Evolutionary conservation across 208 protist genomes (phyloP).

Genomic region (Zelonia costaricensis): DNA sequence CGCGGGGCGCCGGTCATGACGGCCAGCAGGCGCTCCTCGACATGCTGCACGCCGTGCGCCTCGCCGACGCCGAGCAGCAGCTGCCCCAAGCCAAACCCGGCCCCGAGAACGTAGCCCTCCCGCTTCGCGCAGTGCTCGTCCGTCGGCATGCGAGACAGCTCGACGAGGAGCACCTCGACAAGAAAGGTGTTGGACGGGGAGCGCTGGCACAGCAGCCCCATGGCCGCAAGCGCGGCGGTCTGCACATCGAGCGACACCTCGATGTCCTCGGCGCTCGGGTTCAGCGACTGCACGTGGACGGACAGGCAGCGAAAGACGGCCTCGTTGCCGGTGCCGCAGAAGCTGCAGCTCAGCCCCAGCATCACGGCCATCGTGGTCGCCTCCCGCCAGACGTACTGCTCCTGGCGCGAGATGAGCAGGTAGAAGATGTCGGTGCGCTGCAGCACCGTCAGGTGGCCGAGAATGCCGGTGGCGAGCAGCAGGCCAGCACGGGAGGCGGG

Average conservation of each 20-base stretch:
- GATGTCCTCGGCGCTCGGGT: slow-evolving; percentile 78
- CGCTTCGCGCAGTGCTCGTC: slow-evolving; percentile 86
- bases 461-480: slow-evolving; percentile 73
- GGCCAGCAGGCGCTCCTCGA: slow-evolving; percentile 68
- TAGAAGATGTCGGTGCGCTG: slow-evolving; percentile 89
- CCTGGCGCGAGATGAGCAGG: slow-evolving; percentile 67
- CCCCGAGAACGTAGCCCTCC: slow-evolving; percentile 76
- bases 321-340: slow-evolving; percentile 76
- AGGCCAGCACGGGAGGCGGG: slow-evolving; percentile 66
- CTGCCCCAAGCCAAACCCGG: slow-evolving; percentile 77
- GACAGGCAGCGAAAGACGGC: slow-evolving; percentile 85
- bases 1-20: slow-evolving; percentile 74
- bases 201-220: slow-evolving; percentile 76
- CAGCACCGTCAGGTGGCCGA: slow-evolving; percentile 76
- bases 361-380: slow-evolving; percentile 80
- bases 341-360: slow-evolving; percentile 86
- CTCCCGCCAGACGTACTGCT: slow-evolving; percentile 69
- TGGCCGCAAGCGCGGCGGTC: slow-evolving; percentile 72
- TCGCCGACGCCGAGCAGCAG: slow-evolving; percentile 72
- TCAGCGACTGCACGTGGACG: slow-evolving; percentile 84
- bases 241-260: slow-evolving; percentile 87
- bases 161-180: slow-evolving; percentile 76
- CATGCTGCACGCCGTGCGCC: slow-evolving; percentile 40
- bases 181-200: slow-evolving; percentile 66
- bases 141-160: slow-evolving; percentile 85